Percentiles rank a stretch among this genome's conserved stretches.
Evolutionary conservation across 306 rosid species (phyloP).

Genomic region (Cicer yamashitae): DNA sequence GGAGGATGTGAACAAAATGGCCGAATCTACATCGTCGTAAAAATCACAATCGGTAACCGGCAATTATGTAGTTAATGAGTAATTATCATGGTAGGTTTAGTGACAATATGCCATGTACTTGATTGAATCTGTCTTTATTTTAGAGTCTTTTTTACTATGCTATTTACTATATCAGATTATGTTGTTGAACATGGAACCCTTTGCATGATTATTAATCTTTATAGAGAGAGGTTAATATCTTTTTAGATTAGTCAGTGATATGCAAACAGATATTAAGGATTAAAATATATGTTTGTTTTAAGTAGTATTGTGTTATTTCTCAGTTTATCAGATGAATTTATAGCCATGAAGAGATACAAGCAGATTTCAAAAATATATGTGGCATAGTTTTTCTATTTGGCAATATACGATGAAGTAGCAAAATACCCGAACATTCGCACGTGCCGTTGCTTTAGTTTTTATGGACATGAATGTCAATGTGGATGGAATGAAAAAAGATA

Average conservation of each 20-base stretch:
- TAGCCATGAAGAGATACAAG: not conserved
- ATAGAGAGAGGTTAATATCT: conserved; percentile 36
- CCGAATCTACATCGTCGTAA: conserved; percentile 51
- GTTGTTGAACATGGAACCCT: conserved; percentile 15
- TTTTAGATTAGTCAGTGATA: conserved; percentile 36
- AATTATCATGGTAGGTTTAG: conserved; percentile 51
- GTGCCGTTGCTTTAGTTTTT: not conserved
- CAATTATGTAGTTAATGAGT: conserved; percentile 37
- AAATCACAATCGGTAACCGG: conserved; percentile 30
- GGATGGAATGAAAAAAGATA: not conserved
- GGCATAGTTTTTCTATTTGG: not conserved
- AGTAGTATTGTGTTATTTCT: not conserved
- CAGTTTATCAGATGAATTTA: conserved; percentile 25
- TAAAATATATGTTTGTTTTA: not conserved
- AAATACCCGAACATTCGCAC: too few species aligned
- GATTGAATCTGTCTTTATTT: conserved; percentile 13
- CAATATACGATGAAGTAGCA: not conserved
- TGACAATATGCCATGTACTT: conserved; percentile 34
- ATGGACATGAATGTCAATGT: not conserved
- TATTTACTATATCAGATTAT: conserved; percentile 34
- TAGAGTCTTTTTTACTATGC: conserved; percentile 28
- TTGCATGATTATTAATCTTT: conserved; percentile 37
- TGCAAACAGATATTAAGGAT: conserved; percentile 39
- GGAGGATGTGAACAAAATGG: conserved; percentile 69
- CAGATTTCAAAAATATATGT: not conserved